phyloP scores from a whole-genome alignment of 1,139 yeast genomes.

The Lodderomyces jiufengensis region DNA sequence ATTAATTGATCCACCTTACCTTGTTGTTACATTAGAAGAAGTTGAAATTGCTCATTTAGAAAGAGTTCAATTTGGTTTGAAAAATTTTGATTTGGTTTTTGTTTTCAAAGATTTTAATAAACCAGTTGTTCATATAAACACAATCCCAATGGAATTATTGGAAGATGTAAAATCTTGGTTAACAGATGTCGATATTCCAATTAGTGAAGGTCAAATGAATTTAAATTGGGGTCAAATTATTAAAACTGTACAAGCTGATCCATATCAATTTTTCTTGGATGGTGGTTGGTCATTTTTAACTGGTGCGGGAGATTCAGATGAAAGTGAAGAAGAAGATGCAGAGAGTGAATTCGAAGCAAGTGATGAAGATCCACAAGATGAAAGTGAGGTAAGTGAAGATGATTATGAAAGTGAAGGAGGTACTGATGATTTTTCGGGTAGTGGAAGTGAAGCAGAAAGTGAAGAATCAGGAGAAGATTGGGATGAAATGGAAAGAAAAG shows the following conservation, averaged over 20 bases:
- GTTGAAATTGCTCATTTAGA: constrained; percentile 94
- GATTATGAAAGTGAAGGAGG: constrained; percentile 39
- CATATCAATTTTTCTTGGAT: constrained; percentile 86
- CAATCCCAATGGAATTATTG: constrained; percentile 87
- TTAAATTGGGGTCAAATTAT: constrained; percentile 94
- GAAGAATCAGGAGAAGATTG: constrained; percentile 60
- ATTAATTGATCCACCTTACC: constrained; percentile 89
- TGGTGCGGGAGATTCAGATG: constrained; percentile 63
- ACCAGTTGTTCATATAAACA: constrained; percentile 89
- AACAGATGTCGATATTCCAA: constrained; percentile 92
- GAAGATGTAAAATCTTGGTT: constrained; percentile 96
- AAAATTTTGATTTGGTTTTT: constrained; percentile 93
- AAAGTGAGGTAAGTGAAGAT: constrained; percentile 60
- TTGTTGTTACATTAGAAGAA: constrained; percentile 86
- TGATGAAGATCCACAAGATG: constrained; percentile 73
- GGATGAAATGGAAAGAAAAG: constrained; percentile 71
- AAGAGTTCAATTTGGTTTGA: constrained; percentile 95
- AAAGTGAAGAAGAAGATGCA: constrained; percentile 57
- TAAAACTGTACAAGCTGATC: constrained; percentile 91
- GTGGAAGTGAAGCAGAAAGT: constrained; percentile 32
- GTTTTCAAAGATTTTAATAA: constrained; percentile 86
- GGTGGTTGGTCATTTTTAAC: constrained; percentile 97
- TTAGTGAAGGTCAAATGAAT: constrained; percentile 91
- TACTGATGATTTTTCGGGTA: constrained; percentile 32
- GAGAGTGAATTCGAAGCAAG: constrained; percentile 59